Evolutionary conservation across 257 asterid genomes (phyloP).

Genomic region (Solanum pinnatisectum): DNA sequence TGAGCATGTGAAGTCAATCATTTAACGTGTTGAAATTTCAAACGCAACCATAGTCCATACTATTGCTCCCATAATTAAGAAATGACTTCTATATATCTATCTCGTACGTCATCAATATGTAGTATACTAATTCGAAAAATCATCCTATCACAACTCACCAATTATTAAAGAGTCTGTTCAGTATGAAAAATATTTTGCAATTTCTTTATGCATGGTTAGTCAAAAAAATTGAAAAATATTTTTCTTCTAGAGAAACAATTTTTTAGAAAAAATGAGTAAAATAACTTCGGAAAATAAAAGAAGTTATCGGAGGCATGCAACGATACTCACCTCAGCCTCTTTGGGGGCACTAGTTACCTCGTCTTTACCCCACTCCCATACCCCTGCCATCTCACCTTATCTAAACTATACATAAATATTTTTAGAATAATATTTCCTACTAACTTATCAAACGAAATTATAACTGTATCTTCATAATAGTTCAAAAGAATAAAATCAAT

Average conservation of each 20-base stretch:
- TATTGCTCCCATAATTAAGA: neutral
- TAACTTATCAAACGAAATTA: neutral
- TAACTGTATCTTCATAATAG: neutral
- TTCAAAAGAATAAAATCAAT: neutral
- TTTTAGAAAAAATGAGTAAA: too few relatives aligned
- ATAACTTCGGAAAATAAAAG: too few relatives aligned
- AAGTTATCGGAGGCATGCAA: too few relatives aligned
- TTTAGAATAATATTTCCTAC: too few relatives aligned
- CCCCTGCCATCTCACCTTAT: neutral
- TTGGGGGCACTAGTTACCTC: neutral
- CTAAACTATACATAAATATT: too few relatives aligned
- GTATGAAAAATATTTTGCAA: neutral
- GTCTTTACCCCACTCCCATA: neutral
- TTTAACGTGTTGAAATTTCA: neutral
- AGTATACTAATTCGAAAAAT: neutral
- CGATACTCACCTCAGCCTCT: too few relatives aligned
- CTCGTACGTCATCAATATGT: neutral
- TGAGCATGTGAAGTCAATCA: neutral
- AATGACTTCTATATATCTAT: neutral
- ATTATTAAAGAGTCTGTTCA: neutral
- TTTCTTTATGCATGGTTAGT: neutral
- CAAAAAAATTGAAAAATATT: neutral
- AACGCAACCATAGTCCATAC: neutral
- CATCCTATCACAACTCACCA: neutral
- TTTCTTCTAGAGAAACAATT: neutral